A percentile compares a stretch with the other conserved stretches of the same genome.
These are phyloP conservation scores for Ceratonia siliqua DNA, from an alignment of 306 rosid species.

Conservation along the genomic window DNA sequence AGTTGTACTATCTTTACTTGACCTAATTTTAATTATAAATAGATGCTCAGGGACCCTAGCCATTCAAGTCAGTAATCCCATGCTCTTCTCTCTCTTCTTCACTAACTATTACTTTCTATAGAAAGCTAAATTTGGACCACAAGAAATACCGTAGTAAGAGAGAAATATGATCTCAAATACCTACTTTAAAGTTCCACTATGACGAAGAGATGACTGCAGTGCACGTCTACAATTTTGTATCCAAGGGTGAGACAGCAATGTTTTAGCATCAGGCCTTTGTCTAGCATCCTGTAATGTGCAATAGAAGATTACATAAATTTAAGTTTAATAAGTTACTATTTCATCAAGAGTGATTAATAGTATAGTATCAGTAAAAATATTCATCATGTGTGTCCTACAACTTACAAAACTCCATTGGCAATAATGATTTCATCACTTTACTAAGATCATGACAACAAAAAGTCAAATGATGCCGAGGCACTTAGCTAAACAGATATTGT, in stretches of 20 bases:
- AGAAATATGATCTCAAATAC: conserved; percentile 19
- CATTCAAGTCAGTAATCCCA: too few relatives aligned
- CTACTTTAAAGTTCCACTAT: conserved; percentile 87
- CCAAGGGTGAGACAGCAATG: conserved; percentile 97
- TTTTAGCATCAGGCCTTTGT: conserved; percentile 98
- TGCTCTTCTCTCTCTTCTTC: too few relatives aligned
- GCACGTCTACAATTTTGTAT: conserved; percentile 79
- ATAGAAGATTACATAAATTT: conserved; percentile 29
- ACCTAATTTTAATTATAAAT: too few relatives aligned
- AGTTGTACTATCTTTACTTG: too few relatives aligned
- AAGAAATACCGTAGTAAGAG: conserved; percentile 20
- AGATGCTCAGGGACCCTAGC: too few relatives aligned
- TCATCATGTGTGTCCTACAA: conserved; percentile 23
- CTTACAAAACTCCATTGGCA: conserved; percentile 18
- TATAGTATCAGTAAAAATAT: conserved; percentile 17
- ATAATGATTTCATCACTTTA: conserved; percentile 20
- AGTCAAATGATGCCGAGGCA: conserved; percentile 20
- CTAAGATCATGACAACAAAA: not conserved
- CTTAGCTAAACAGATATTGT: not conserved
- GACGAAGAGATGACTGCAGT: conserved; percentile 92
- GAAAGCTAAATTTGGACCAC: conserved; percentile 20
- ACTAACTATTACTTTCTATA: too few relatives aligned
- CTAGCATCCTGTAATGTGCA: conserved; percentile 85
- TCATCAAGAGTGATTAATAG: conserved; percentile 12
- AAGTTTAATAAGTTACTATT: conserved; percentile 26